A percentile compares a stretch with the other conserved stretches of the same genome.
phyloP scores from a whole-genome alignment of 2,329 filamentous ascomycete species.

The Metarhizium anisopliae region DNA sequence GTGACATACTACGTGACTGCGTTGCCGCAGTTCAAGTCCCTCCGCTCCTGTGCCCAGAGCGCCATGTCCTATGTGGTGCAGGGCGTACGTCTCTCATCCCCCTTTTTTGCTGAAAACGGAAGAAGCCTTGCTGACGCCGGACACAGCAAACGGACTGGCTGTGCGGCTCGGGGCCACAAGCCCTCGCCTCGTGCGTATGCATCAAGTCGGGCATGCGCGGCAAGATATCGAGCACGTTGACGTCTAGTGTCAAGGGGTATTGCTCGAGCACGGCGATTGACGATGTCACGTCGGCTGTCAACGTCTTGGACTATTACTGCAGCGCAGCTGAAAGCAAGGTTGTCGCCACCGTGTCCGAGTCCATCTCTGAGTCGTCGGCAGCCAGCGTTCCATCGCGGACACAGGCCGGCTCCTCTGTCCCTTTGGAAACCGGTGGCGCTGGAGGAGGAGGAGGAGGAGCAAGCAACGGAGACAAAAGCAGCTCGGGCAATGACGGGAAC shows the following conservation, averaged over 20 bases:
- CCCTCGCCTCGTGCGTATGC: constrained; percentile 43
- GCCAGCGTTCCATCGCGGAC: constrained; percentile 9
- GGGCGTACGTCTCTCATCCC: constrained; percentile 20
- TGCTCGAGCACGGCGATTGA: constrained; percentile 34
- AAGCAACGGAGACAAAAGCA: constrained; percentile 1
- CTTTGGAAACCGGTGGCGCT: constrained; percentile 8
- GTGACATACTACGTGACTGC: constrained; percentile 48
- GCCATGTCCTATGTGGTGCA: constrained; percentile 34
- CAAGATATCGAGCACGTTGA: constrained; percentile 33
- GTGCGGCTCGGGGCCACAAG: constrained; percentile 37
- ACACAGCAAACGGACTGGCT: constrained; percentile 25
- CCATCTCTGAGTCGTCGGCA: constrained; percentile 13
- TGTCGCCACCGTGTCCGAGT: constrained; percentile 31
- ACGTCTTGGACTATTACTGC: constrained; percentile 39
- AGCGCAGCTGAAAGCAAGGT: constrained; percentile 36
- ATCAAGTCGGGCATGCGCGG: constrained; percentile 38
- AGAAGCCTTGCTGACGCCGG: too few relatives aligned
- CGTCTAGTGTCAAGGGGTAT: constrained; percentile 32
- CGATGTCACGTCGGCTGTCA: constrained; percentile 36
- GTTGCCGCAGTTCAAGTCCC: constrained; percentile 33
- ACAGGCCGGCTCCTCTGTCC: constrained; percentile 4
- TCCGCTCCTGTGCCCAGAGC: constrained; percentile 35
- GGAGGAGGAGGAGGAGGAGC: background rate
- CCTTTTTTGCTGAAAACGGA: too few relatives aligned
- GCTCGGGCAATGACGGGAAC: constrained; percentile 7